Evolutionary conservation across 140 eudicot genomes (phyloP).

Genomic region (Ambrosia hybrid): DNA sequence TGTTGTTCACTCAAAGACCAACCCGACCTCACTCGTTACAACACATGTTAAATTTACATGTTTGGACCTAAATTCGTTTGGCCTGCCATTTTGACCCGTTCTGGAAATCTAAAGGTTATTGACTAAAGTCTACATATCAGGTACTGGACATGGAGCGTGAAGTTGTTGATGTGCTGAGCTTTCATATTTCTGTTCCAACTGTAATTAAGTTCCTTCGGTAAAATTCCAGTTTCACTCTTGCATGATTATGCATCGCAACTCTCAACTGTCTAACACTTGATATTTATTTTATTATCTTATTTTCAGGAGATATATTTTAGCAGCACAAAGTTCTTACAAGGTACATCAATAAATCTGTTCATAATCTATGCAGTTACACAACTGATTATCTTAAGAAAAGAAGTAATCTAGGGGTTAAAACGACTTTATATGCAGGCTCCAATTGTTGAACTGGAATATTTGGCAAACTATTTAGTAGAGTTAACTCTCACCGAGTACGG

Average conservation of each 20-base stretch:
- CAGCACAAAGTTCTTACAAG: slow-evolving; percentile 78
- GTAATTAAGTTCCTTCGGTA: slow-evolving; percentile 83
- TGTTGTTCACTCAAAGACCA: too few species aligned
- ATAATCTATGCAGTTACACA: slow-evolving; percentile 10
- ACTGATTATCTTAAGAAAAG: background rate
- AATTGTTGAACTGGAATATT: slow-evolving; percentile 56
- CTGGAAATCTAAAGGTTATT: slow-evolving; percentile 13
- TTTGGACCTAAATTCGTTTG: too few species aligned
- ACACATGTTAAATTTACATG: too few species aligned
- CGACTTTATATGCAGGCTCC: slow-evolving; percentile 54
- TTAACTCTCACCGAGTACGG: slow-evolving; percentile 76
- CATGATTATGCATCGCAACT: background rate
- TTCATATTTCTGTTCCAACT: slow-evolving; percentile 81
- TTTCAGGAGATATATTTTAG: slow-evolving; percentile 87
- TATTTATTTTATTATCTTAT: background rate
- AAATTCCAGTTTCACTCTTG: slow-evolving; percentile 12
- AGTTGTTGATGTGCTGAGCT: slow-evolving; percentile 64
- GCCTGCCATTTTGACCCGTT: background rate
- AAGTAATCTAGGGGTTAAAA: background rate
- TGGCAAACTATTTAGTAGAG: slow-evolving; percentile 89
- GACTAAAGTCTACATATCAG: slow-evolving; percentile 40
- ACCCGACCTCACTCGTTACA: too few species aligned
- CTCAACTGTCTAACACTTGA: slow-evolving; percentile 17
- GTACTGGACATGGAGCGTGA: slow-evolving; percentile 87
- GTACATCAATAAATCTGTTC: slow-evolving; percentile 35